A percentile compares a stretch with the other conserved stretches of the same genome.
Conservation (phyloP, 2,329 filamentous ascomycete genomes). For the Coniochaeta pulveracea region DNA sequence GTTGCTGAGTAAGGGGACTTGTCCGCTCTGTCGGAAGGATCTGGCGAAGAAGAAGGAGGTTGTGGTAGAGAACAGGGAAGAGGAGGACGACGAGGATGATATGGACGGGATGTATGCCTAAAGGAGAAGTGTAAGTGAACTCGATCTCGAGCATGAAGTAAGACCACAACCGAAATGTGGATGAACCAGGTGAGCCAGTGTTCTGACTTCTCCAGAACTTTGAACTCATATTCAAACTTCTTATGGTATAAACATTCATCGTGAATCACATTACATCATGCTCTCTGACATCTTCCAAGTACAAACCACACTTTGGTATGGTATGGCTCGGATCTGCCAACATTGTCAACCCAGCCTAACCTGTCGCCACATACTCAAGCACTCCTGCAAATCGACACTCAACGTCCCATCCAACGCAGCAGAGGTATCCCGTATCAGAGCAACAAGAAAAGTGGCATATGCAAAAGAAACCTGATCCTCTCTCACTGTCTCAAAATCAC, state of each 20-base stretch:
- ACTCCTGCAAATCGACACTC: slow-evolving; percentile 42
- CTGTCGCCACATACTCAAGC: slow-evolving; percentile 39
- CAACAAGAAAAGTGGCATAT: slow-evolving; percentile 33
- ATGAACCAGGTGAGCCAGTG: too few species aligned
- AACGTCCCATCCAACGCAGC: slow-evolving; percentile 33
- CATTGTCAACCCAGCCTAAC: slow-evolving; percentile 39
- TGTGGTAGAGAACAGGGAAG: slow-evolving; percentile 29
- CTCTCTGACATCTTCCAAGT: too few species aligned
- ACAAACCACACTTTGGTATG: too few species aligned
- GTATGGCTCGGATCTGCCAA: too few species aligned
- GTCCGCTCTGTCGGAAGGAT: slow-evolving; percentile 51
- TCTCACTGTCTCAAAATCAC: slow-evolving; percentile 27
- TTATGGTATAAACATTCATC: too few species aligned
- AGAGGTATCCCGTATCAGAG: slow-evolving; percentile 33
- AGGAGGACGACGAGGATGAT: slow-evolving; percentile 44
- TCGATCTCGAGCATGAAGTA: too few species aligned
- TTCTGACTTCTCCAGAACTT: too few species aligned
- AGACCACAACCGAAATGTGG: too few species aligned
- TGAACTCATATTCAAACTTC: too few species aligned
- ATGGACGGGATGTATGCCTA: slow-evolving; percentile 34
- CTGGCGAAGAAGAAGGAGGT: slow-evolving; percentile 41
- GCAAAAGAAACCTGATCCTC: slow-evolving; percentile 30
- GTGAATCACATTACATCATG: too few species aligned
- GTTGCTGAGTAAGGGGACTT: slow-evolving; percentile 52
- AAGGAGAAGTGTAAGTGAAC: not conserved